Evolutionary conservation across 331 rosid genomes (phyloP).

Genomic region (Pyracantha coccinea): DNA sequence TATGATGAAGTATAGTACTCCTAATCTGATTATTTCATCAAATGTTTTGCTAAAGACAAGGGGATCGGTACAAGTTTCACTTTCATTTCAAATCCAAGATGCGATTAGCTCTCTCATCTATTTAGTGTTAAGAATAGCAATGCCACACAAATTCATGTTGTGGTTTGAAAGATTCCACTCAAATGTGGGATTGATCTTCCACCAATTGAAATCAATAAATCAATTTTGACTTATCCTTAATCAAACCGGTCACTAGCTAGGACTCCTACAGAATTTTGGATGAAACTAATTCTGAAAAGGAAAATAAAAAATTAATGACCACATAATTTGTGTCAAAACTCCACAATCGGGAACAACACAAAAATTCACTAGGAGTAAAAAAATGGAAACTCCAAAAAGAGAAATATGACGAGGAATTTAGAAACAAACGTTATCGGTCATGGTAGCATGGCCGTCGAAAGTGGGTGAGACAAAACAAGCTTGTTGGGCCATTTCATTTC

Average conservation of each 20-base stretch:
- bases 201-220: background rate
- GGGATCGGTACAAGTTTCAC: background rate
- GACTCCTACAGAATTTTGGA: background rate
- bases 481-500: constrained; percentile 14
- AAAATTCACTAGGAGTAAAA: background rate
- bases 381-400: background rate
- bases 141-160: background rate
- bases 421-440: background rate
- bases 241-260: background rate
- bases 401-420: no score
- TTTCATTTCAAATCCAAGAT: constrained; percentile 7
- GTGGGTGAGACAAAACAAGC: constrained; percentile 40
- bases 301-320: background rate
- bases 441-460: constrained; percentile 45
- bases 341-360: background rate
- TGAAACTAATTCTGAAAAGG: no score
- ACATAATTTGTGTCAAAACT: background rate
- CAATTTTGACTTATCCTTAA: background rate
- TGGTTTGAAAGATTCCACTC: constrained; percentile 1
- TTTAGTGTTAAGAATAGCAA: background rate
- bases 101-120: background rate
- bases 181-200: background rate
- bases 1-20: background rate
- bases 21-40: background rate
- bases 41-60: background rate